Base-by-base conservation (phyloP, 1,139 yeast species). In the Suhomyces bokatorum region DNA sequence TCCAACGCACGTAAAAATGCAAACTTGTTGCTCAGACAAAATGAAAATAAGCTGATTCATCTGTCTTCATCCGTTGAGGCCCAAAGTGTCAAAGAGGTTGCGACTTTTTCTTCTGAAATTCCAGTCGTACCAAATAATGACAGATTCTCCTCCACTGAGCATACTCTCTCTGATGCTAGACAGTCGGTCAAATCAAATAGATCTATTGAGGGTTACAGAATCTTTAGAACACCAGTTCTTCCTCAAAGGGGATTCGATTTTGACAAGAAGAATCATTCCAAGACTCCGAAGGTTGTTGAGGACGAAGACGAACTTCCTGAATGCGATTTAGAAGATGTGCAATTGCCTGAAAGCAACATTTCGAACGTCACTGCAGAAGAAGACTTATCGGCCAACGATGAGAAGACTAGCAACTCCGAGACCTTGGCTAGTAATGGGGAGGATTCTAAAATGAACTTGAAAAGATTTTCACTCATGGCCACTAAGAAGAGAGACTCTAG, bases 251-350 rank as follows among this genome's bases (percentile, higher is more conserved):
- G 39, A 2, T 33, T 34, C 11, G 38, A 33, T 6, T 32, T 31
- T 6, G 38, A 28, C 13, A 40, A 35, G 13, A 37, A 13, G n/a
- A 17, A 16, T 5, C 16, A 14, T 6, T 16, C n/a, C 8, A 26
- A 26, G n/a, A 12, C n/a, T 13, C 29, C 24, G 15, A 34, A 38
- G 17, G 35, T 40, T 3, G 26, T 22, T 3, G 44, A 40, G 6
- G 44, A 44, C 20, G 54, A 46, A 11, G 39, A 46, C 12, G 51
- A 48, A 11, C 50, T 53, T 27, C 56, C 57, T 3, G 57, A 53
- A 33, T 53, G 56, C 26, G 40, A 52, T 37, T 45, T 53, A 36
- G 57, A 53, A 8, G 55, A 52, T 40, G 42, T 49, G 15, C 49
- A 45, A 28, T 31, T 37, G 11, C 42, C 47, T 4, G 43, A 44